Conservation (phyloP, 2,329 filamentous ascomycete species). For the Venturia carpophila region DNA sequence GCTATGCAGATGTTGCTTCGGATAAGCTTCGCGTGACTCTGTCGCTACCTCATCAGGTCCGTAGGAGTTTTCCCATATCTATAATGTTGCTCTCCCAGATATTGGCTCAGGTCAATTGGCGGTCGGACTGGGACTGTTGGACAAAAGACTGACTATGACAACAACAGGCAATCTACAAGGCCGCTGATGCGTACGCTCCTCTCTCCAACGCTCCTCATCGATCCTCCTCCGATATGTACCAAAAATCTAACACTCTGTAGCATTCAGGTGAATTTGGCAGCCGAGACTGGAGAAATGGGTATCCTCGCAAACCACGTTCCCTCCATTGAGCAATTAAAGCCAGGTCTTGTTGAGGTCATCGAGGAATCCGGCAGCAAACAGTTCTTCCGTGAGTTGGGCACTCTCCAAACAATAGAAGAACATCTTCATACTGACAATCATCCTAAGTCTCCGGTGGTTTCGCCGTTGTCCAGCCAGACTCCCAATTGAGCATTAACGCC, state of each 20-base stretch:
- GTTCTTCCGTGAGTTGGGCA: slow-evolving; percentile 75
- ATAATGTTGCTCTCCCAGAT: not conserved
- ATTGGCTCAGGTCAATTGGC: not conserved
- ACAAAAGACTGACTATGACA: slow-evolving; percentile 25
- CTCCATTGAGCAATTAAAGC: slow-evolving; percentile 97
- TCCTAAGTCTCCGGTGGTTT: slow-evolving; percentile 84
- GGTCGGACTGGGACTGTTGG: slow-evolving; percentile 14
- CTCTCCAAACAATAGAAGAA: not conserved
- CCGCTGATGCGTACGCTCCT: slow-evolving; percentile 58
- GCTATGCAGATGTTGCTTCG: slow-evolving; percentile 60
- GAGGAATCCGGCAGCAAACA: slow-evolving; percentile 90
- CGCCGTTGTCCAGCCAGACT: slow-evolving; percentile 92
- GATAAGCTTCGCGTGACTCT: slow-evolving; percentile 90
- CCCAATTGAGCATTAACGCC: slow-evolving; percentile 93
- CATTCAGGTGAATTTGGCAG: slow-evolving; percentile 97
- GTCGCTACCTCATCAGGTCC: slow-evolving; percentile 96
- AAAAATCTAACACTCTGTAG: slow-evolving; percentile 40
- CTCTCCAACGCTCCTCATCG: slow-evolving; percentile 17
- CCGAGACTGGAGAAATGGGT: slow-evolving; percentile 98
- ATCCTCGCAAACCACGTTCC: slow-evolving; percentile 98
- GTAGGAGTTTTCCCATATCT: slow-evolving; percentile 26
- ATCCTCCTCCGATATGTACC: slow-evolving; percentile 24
- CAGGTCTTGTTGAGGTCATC: slow-evolving; percentile 87
- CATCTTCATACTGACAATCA: slow-evolving; percentile 18
- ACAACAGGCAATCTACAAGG: slow-evolving; percentile 59